Base-by-base conservation (phyloP, 805 yeast genomes). In the Saccharomycopsis sp. region DNA sequence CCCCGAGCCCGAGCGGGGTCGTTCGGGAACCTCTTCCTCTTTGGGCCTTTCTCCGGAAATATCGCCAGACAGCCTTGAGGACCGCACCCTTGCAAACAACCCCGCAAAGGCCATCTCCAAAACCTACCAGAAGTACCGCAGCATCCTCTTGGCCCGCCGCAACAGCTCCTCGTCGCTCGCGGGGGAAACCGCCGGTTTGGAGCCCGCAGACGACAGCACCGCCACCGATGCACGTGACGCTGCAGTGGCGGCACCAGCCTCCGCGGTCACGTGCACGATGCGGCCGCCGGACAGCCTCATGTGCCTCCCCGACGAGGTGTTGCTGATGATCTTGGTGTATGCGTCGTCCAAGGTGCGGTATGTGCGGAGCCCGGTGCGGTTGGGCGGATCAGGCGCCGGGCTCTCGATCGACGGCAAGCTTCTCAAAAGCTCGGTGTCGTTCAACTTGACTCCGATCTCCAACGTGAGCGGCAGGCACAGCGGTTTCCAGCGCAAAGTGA, bases 121-220 rank as follows among this genome's bases (percentile, higher is more conserved):
- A 46, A 55, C 46, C 20, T 57, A 60, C 23, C 63, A 60, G 44
- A 60, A 60, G 34, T 57, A 60, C 54, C 41, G 62, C 18, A 34
- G 56, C 2, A 50, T 57, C 23, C 37, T 59, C 14, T 56, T 60
- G 34, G 21, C 55, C 23, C 52, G 16, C 20, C 16, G 2, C 9
- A 24, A 50, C 2, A 18, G n/a, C 29, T 29, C 1, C 20, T 44
- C 50, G 7, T 20, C 23, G 23, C 23, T 20, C 21, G 24, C 21
- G 50, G 18, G 18, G 15, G 21, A 20, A 46, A 46, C 2, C 12
- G 9, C 18, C 37, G 37, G 37, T 29, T 29, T 29, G 9, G 37
- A 29, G 37, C 37, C 37, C 37, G 12, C 37, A 29, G 37, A 29
- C 12, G 12, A 29, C 37, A 29, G 12, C 37, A 5, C 37, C n/a